Percentiles rank a stretch among this genome's conserved stretches.
These are phyloP conservation scores for Suhomyces emberorum DNA, from an alignment of 805 yeast genomes.

Conservation along the genomic window DNA sequence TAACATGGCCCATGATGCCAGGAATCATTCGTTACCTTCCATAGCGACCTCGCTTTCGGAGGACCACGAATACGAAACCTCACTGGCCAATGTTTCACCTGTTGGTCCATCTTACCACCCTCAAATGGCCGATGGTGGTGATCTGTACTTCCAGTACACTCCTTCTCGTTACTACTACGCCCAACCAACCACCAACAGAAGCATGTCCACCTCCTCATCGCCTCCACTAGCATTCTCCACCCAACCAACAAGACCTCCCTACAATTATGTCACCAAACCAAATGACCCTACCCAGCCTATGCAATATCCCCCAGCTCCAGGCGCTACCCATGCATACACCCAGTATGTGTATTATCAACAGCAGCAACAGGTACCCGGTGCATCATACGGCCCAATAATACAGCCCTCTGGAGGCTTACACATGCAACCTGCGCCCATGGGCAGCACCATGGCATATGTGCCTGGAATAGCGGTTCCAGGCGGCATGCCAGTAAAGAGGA, in stretches of 20 bases:
- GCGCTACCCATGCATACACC: neutral
- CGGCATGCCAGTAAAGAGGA: conserved; percentile 12
- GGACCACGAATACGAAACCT: neutral
- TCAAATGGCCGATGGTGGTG: neutral
- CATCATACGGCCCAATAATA: neutral
- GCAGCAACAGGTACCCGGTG: neutral
- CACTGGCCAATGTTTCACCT: neutral
- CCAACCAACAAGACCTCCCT: neutral
- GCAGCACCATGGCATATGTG: conserved; percentile 1
- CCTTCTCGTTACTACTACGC: neutral
- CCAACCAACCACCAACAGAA: conserved; percentile 2
- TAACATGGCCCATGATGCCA: neutral
- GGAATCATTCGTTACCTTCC: conserved; percentile 1
- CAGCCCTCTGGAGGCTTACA: neutral
- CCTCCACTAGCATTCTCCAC: conserved; percentile 1
- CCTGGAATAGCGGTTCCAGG: conserved; percentile 4
- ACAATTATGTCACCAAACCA: conserved; percentile 1
- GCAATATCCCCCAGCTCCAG: conserved; percentile 1
- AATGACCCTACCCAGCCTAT: conserved; percentile 1
- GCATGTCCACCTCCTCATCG: conserved; percentile 1
- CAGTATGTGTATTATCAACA: conserved; percentile 4
- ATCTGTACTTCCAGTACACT: conserved; percentile 1
- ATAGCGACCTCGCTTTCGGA: conserved; percentile 1
- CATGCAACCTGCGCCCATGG: neutral
- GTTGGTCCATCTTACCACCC: neutral